A percentile compares a stretch with the other conserved stretches of the same genome.
Conservation (phyloP, 306 rosid species). For the Rosa lucieae region DNA sequence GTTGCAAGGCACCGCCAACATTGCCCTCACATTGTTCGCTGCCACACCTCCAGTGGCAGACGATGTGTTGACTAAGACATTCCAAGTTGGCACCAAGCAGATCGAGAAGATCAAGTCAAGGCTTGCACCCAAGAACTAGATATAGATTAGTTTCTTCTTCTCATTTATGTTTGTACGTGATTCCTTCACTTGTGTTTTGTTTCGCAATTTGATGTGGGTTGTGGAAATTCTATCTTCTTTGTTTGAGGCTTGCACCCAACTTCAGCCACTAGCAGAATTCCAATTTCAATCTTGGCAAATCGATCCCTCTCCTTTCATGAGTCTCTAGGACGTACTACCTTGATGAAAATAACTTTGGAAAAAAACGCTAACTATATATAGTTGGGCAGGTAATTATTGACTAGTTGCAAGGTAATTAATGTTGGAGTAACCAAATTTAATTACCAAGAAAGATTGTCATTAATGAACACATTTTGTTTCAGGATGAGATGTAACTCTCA, state of each 20-base stretch:
- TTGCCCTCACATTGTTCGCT: constrained; percentile 56
- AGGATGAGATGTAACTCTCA: too few relatives aligned
- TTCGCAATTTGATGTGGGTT: not conserved
- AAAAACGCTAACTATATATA: too few relatives aligned
- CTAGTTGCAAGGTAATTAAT: too few relatives aligned
- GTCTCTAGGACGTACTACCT: not conserved
- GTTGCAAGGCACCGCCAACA: constrained; percentile 69
- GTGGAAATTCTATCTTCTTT: not conserved
- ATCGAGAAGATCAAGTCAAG: constrained; percentile 63
- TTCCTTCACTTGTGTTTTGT: not conserved
- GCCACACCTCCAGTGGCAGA: constrained; percentile 70
- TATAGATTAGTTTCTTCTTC: not conserved
- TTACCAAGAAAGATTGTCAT: too few relatives aligned
- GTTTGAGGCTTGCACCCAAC: not conserved
- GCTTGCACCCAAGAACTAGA: constrained; percentile 51
- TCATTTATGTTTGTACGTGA: not conserved
- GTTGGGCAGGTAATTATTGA: too few relatives aligned
- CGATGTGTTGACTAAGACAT: constrained; percentile 58
- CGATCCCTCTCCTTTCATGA: not conserved
- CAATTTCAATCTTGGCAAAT: not conserved
- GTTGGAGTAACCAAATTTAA: too few relatives aligned
- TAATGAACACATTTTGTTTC: too few relatives aligned
- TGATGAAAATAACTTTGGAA: too few relatives aligned
- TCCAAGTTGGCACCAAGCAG: constrained; percentile 58
- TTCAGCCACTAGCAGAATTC: not conserved